A percentile compares a stretch with the other conserved stretches of the same genome.
phyloP scores from a whole-genome alignment of 805 yeast species.

The Yamadazyma phyllophila region DNA sequence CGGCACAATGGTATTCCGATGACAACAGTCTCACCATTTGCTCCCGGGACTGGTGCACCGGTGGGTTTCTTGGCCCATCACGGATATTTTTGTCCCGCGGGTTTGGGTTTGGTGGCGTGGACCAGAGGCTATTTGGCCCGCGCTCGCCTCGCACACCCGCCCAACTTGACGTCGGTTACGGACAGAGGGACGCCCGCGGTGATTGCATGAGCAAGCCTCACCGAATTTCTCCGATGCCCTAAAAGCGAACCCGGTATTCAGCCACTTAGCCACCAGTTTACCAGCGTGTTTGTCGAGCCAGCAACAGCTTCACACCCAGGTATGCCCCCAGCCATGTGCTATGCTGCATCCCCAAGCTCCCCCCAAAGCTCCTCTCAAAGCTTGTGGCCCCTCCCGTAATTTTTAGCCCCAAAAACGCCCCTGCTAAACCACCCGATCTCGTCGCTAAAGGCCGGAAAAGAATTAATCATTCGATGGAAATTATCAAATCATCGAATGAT shows the following conservation, averaged over 20 bases:
- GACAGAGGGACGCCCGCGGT: background rate
- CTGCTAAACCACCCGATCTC: background rate
- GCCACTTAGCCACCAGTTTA: background rate
- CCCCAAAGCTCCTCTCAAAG: background rate
- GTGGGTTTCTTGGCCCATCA: no score
- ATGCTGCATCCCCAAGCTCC: background rate
- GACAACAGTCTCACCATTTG: no score
- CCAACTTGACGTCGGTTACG: background rate
- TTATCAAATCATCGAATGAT: conserved; percentile 7
- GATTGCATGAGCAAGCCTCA: background rate
- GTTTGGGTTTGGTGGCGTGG: no score
- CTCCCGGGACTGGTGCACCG: no score
- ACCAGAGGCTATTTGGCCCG: background rate
- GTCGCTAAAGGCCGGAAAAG: conserved; percentile 5
- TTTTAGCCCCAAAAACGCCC: background rate
- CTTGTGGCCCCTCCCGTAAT: background rate
- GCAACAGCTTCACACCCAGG: background rate
- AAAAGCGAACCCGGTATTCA: background rate
- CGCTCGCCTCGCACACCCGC: background rate
- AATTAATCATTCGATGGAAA: conserved; percentile 4
- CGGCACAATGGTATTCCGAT: no score
- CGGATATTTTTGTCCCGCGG: no score
- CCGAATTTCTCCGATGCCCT: background rate
- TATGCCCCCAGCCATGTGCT: background rate
- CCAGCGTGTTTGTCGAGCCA: background rate